phyloP scores from a whole-genome alignment of 1,284 basidiomycete species.

The Veloboletus limbatus region DNA sequence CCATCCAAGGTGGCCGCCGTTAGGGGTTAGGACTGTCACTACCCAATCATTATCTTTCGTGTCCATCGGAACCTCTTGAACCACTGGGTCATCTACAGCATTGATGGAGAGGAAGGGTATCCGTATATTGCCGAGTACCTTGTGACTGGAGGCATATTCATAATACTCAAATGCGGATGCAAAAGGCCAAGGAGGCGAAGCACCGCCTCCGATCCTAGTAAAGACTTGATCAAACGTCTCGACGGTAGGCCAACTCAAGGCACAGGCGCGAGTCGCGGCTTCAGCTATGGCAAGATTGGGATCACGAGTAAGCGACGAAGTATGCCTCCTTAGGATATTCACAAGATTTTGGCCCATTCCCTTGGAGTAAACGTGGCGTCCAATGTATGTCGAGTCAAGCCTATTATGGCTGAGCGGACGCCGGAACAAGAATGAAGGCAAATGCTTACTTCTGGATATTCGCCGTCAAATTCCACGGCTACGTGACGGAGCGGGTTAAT shows the following conservation, averaged over 20 bases:
- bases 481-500: constrained; percentile 12
- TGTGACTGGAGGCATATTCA: constrained; percentile 58
- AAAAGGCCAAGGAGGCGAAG: constrained; percentile 79
- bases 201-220: constrained; percentile 76
- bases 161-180: constrained; percentile 81
- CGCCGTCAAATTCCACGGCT: constrained; percentile 77
- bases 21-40: constrained; percentile 69
- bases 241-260: constrained; percentile 53
- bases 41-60: constrained; percentile 62
- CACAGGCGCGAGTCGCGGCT: constrained; percentile 43
- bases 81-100: constrained; percentile 90
- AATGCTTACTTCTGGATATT: constrained; percentile 54
- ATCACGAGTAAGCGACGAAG: constrained; percentile 47
- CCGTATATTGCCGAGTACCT: constrained; percentile 53
- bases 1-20: constrained; percentile 96
- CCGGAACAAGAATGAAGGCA: constrained; percentile 16
- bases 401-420: constrained; percentile 34
- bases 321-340: constrained; percentile 64
- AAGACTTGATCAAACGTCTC: constrained; percentile 65
- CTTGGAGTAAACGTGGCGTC: constrained; percentile 75
- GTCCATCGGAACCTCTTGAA: constrained; percentile 59
- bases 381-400: constrained; percentile 62
- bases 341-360: constrained; percentile 82
- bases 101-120: constrained; percentile 84
- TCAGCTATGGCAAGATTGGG: constrained; percentile 51